These are phyloP conservation scores for Fusarium penzigii DNA, from an alignment of 2,329 filamentous ascomycete species.

Conservation along the genomic window DNA sequence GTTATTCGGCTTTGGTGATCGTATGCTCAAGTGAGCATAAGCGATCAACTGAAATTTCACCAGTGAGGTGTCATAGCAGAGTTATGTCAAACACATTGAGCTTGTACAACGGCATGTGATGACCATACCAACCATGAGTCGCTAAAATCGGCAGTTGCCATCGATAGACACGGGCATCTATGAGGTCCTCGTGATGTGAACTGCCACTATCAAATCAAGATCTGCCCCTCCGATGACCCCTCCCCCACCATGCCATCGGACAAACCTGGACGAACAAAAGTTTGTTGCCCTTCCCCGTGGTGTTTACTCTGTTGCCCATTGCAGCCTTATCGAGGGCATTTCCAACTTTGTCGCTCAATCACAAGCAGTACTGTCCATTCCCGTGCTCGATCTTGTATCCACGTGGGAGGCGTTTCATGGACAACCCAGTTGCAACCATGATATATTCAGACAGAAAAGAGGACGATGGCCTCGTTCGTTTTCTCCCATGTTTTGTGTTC, in stretches of 20 bases:
- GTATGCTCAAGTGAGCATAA: no score
- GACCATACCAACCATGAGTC: neutral
- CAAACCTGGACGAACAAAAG: constrained; percentile 31
- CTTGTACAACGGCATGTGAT: neutral
- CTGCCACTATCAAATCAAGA: constrained; percentile 16
- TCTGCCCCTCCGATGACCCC: constrained; percentile 31
- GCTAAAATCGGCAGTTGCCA: neutral
- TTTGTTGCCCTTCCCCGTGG: constrained; percentile 33
- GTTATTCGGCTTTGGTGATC: neutral
- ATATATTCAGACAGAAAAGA: constrained; percentile 26
- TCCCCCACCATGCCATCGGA: constrained; percentile 25
- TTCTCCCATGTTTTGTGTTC: neutral
- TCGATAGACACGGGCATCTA: neutral
- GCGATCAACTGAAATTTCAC: no score
- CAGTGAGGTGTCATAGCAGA: no score
- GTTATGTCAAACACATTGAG: no score
- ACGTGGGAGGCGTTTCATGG: constrained; percentile 29
- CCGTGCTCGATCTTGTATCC: constrained; percentile 14
- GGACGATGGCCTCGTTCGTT: constrained; percentile 15
- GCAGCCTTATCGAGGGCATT: constrained; percentile 16
- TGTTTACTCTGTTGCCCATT: constrained; percentile 26
- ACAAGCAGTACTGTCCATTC: constrained; percentile 13
- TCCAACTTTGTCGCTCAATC: constrained; percentile 16
- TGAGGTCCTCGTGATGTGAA: constrained; percentile 14
- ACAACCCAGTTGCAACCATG: neutral